A percentile compares a stretch with the other conserved stretches of the same genome.
Evolutionary conservation across 2,329 filamentous ascomycete species (phyloP).

Genomic region (Neofusicoccum parvum): DNA sequence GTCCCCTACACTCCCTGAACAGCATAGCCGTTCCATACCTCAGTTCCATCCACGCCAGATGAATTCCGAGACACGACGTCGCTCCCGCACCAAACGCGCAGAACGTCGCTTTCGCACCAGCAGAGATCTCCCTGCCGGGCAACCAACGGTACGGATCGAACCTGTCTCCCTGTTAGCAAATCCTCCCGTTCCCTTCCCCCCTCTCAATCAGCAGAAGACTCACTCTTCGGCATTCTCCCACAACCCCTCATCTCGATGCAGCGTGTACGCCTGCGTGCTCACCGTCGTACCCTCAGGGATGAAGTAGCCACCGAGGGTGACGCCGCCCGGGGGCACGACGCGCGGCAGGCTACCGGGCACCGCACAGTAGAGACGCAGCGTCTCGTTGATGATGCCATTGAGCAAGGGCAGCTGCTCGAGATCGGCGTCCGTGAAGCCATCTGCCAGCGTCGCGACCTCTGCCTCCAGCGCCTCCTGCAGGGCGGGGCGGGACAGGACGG

Average conservation of each 20-base stretch:
- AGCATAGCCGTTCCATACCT: slow-evolving; percentile 55
- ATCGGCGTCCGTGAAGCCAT: slow-evolving; percentile 29
- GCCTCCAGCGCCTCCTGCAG: slow-evolving; percentile 30
- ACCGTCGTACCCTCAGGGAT: slow-evolving; percentile 40
- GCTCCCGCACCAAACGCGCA: slow-evolving; percentile 71
- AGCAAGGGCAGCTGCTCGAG: slow-evolving; percentile 35
- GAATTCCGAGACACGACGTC: slow-evolving; percentile 68
- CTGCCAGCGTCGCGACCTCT: slow-evolving; percentile 28
- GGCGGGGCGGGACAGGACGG: slow-evolving; percentile 21
- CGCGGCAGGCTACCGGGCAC: slow-evolving; percentile 40
- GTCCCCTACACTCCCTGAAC: slow-evolving; percentile 49
- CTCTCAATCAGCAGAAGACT: neutral
- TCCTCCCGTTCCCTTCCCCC: too few relatives aligned
- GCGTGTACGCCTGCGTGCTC: slow-evolving; percentile 42
- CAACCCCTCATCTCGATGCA: slow-evolving; percentile 36
- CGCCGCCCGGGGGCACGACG: slow-evolving; percentile 37
- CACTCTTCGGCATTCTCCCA: slow-evolving; percentile 27
- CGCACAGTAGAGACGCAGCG: slow-evolving; percentile 40
- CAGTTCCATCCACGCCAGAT: slow-evolving; percentile 64
- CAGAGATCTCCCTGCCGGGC: slow-evolving; percentile 26
- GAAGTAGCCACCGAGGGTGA: slow-evolving; percentile 37
- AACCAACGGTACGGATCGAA: slow-evolving; percentile 40
- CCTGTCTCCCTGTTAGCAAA: slow-evolving; percentile 24
- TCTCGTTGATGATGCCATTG: slow-evolving; percentile 43
- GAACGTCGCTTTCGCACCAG: slow-evolving; percentile 55